phyloP scores from a whole-genome alignment of 345 rosid genomes.

The Limnanthes douglasii region DNA sequence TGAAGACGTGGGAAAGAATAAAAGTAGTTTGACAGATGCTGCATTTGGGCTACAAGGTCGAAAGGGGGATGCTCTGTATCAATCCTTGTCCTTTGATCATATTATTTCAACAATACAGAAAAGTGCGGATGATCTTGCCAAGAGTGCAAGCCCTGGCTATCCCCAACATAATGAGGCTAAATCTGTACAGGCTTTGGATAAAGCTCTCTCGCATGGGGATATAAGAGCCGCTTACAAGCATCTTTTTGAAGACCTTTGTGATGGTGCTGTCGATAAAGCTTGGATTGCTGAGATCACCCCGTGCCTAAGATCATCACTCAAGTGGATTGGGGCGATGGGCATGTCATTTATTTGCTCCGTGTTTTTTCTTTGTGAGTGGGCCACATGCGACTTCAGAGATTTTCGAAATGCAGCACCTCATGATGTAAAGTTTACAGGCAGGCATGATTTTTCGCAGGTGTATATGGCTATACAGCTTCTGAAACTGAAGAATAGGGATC shows the following conservation, averaged over 20 bases:
- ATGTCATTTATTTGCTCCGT: constrained; percentile 60
- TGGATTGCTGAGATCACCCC: constrained; percentile 88
- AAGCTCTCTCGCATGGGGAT: constrained; percentile 72
- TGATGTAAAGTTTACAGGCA: constrained; percentile 65
- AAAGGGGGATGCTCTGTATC: constrained; percentile 59
- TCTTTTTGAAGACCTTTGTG: constrained; percentile 71
- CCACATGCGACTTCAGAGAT: constrained; percentile 85
- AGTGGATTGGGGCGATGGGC: constrained; percentile 63
- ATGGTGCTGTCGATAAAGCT: constrained; percentile 52
- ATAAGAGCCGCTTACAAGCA: constrained; percentile 38
- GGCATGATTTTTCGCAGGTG: constrained; percentile 70
- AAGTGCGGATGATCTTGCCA: constrained; percentile 62
- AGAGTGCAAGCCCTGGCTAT: constrained; percentile 56
- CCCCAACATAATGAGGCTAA: constrained; percentile 61
- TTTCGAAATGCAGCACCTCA: constrained; percentile 46
- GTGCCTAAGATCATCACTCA: constrained; percentile 68
- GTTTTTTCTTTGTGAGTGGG: constrained; percentile 96
- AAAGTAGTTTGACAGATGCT: constrained; percentile 32
- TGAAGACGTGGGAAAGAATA: constrained; percentile 52
- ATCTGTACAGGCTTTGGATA: constrained; percentile 86
- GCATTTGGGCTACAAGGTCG: constrained; percentile 39
- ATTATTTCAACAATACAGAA: constrained; percentile 61
- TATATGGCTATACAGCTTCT: constrained; percentile 66
- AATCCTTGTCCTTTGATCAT: constrained; percentile 53
- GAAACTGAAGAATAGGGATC: constrained; percentile 51